phyloP scores from a whole-genome alignment of 371 early-diverging fungal species.

The Mycotypha africana region DNA sequence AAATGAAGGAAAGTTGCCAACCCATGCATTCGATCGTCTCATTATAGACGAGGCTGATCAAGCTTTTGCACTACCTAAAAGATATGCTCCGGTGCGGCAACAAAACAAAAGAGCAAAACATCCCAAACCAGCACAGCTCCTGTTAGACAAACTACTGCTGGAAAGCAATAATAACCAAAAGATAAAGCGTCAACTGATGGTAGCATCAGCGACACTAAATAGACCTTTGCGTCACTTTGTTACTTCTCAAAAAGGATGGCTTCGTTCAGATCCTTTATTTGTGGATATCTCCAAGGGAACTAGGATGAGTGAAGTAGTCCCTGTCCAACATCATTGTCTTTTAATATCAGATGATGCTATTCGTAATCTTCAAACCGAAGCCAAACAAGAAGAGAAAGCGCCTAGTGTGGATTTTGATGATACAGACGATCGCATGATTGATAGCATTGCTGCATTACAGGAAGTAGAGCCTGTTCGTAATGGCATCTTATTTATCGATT shows the following conservation, averaged over 20 bases:
- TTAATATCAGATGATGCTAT: constrained; percentile 45
- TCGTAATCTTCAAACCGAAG: constrained; percentile 36
- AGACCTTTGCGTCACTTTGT: constrained; percentile 55
- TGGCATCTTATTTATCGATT: constrained; percentile 58
- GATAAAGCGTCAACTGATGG: constrained; percentile 47
- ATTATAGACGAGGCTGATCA: constrained; percentile 79
- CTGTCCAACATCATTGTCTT: constrained; percentile 54
- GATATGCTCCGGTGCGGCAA: constrained; percentile 51
- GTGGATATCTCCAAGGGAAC: constrained; percentile 54
- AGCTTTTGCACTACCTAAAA: constrained; percentile 53
- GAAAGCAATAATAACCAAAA: background rate
- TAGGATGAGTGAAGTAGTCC: constrained; percentile 14
- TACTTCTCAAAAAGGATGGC: constrained; percentile 44
- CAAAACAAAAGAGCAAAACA: constrained; percentile 47
- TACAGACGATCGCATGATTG: constrained; percentile 61
- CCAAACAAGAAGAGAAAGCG: constrained; percentile 1
- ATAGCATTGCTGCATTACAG: constrained; percentile 47
- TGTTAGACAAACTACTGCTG: constrained; percentile 21
- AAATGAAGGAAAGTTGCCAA: constrained; percentile 32
- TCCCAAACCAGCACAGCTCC: constrained; percentile 60
- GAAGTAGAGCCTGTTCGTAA: constrained; percentile 43
- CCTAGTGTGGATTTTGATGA: constrained; percentile 36
- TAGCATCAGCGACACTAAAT: constrained; percentile 74
- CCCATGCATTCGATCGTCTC: constrained; percentile 47
- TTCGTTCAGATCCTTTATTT: constrained; percentile 33